Evolutionary conservation across 495 filamentous ascomycete genomes (phyloP).

Genomic region (Tuber microsphaerosporum): DNA sequence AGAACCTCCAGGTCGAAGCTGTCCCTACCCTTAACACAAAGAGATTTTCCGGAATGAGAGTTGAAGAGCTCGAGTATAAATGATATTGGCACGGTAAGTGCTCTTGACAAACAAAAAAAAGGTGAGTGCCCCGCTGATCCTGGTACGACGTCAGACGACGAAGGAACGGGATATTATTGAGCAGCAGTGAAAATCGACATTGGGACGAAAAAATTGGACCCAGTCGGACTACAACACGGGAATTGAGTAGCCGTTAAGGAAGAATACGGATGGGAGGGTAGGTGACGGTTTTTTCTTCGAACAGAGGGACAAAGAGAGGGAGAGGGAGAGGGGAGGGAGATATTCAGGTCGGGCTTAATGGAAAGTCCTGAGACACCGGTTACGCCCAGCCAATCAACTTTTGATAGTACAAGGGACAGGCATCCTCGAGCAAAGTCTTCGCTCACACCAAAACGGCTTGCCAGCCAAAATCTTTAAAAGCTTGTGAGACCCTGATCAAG

Average conservation of each 20-base stretch:
- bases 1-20: neutral
- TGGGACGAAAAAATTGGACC: slow-evolving; percentile 19
- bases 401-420: too few species aligned
- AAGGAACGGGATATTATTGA: slow-evolving; percentile 24
- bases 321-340: neutral
- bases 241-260: slow-evolving; percentile 11
- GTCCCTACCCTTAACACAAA: neutral
- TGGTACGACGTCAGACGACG: slow-evolving; percentile 24
- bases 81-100: neutral
- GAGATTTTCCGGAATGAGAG: neutral
- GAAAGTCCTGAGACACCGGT: neutral
- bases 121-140: slow-evolving; percentile 13
- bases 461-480: too few species aligned
- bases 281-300: slow-evolving; percentile 9
- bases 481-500: too few species aligned
- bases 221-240: slow-evolving; percentile 2
- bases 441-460: too few species aligned
- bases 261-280: neutral
- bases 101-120: neutral
- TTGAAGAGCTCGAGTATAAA: neutral
- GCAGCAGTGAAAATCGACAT: slow-evolving; percentile 25
- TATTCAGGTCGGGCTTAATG: neutral
- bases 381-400: neutral
- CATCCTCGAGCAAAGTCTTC: too few species aligned
- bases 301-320: slow-evolving; percentile 17